Base-by-base conservation (phyloP, 352 stramenopile species). In the Aphanomyces stellatus region DNA sequence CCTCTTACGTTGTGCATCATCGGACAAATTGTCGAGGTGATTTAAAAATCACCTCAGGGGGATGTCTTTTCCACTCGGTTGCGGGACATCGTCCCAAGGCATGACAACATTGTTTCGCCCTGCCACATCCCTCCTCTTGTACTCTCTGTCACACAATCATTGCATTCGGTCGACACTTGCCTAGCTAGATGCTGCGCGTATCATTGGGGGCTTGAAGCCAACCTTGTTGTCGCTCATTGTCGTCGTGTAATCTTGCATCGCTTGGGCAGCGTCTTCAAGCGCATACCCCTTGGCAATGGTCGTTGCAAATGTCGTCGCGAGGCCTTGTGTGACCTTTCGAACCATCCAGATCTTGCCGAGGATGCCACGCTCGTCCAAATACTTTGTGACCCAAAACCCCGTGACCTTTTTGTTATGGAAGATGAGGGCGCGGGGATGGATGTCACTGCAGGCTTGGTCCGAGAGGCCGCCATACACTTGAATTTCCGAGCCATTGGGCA, bases 401-500 rank as follows among this genome's bases (percentile, higher is more conserved):
- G 60, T 41, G 3, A 67, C 60, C 19, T 48, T 67, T 22, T 67
- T 67, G 41, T 57, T 53, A 10, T 35, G 2, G 25, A 67, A 67
- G 60, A 59, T 67, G 8, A 67, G 19, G 22, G 5, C 60, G 49
- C 10, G 25, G 2, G 60, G 43, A 40, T 8, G 57, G 30, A 67
- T 27, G 19, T 40, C 60, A 27, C 27, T 67, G 2, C 24, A 11
- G n/a, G 34, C 35, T 57, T 67, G 13, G 40, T 65, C 53, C 34
- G 46, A 62, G 10, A 73, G 37, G 4, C n/a, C 62, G 24, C 69
- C 69, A 33, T 73, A 73, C 22, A 66, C 46, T 48, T 60, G 64
- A 15, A 69, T 19, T n/a, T 57, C 51, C 37, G 37, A 46, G 37
- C 37, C 37, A 46, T 46, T 46, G 1, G 37, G 37, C 37, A 46